Evolutionary conservation across 768 basidiomycete genomes (phyloP).

Genomic region (Trametes maxima): DNA sequence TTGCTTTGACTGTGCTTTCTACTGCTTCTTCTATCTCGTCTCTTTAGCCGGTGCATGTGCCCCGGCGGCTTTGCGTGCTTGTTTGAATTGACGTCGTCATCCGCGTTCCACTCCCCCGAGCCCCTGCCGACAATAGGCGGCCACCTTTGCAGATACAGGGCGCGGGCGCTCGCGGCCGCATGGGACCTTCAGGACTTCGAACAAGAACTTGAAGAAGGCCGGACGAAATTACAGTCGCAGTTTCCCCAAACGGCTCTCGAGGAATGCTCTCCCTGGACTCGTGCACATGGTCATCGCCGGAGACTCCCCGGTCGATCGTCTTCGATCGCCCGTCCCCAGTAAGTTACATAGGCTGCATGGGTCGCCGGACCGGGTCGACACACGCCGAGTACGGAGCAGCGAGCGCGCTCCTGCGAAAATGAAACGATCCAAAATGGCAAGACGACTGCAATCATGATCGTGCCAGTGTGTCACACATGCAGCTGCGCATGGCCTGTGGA

Average conservation of each 20-base stretch:
- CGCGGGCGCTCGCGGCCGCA: neutral
- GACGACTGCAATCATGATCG: too few relatives aligned
- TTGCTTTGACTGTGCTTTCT: neutral
- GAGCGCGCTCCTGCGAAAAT: too few relatives aligned
- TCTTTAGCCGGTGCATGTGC: neutral
- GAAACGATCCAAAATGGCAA: too few relatives aligned
- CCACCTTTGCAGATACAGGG: neutral
- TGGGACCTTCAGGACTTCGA: neutral
- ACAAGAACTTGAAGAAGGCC: neutral
- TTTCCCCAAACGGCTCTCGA: neutral
- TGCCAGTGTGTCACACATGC: too few relatives aligned
- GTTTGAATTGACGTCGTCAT: constrained; percentile 9
- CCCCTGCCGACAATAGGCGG: constrained; percentile 1
- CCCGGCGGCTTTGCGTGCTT: constrained; percentile 6
- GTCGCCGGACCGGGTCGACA: too few relatives aligned
- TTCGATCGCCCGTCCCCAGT: neutral
- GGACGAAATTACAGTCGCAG: neutral
- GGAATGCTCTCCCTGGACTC: neutral
- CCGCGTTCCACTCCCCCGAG: neutral
- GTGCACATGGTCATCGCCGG: neutral
- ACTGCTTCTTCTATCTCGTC: neutral
- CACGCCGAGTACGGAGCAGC: too few relatives aligned
- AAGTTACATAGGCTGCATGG: too few relatives aligned
- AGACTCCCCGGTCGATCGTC: neutral
- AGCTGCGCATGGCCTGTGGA: too few relatives aligned